phyloP scores from a whole-genome alignment of 208 protist genomes.

The Tetramitus jugosus region DNA sequence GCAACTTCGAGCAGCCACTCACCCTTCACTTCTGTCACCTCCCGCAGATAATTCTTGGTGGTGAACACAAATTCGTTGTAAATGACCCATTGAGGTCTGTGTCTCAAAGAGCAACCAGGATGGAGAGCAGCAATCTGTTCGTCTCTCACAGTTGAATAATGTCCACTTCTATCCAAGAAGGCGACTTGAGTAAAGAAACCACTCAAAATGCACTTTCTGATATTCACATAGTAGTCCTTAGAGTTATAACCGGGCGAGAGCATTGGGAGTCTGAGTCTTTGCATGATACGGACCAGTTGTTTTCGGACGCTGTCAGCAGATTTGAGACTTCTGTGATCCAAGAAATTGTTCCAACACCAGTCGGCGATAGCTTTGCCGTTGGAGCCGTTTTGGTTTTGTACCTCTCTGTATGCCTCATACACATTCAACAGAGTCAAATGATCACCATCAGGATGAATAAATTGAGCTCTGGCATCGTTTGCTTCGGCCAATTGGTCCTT shows the following conservation, averaged over 20 bases:
- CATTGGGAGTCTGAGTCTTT: slow-evolving; percentile 47
- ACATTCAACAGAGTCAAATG: slow-evolving; percentile 76
- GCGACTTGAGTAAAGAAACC: slow-evolving; percentile 80
- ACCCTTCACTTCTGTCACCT: slow-evolving; percentile 60
- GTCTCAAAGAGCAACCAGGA: slow-evolving; percentile 40
- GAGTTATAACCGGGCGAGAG: slow-evolving; percentile 2
- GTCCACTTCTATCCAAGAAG: slow-evolving; percentile 57
- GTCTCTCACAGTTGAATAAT: slow-evolving; percentile 78
- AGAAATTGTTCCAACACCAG: slow-evolving; percentile 77
- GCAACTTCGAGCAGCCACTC: slow-evolving; percentile 57
- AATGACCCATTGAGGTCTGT: slow-evolving; percentile 73
- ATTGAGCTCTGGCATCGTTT: slow-evolving; percentile 47
- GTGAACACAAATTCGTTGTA: slow-evolving; percentile 79
- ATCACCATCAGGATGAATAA: slow-evolving; percentile 56
- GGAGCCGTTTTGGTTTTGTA: slow-evolving; percentile 21
- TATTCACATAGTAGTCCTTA: slow-evolving; percentile 66
- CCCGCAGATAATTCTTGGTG: slow-evolving; percentile 63
- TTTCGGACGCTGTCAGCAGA: slow-evolving; percentile 60
- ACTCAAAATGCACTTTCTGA: slow-evolving; percentile 52
- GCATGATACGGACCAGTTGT: slow-evolving; percentile 52
- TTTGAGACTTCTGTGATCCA: slow-evolving; percentile 64
- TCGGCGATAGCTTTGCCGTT: slow-evolving; percentile 33
- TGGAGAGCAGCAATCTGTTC: slow-evolving; percentile 55
- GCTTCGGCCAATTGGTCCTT: slow-evolving; percentile 57
- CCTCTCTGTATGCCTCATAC: slow-evolving; percentile 47